These are phyloP conservation scores for Claviceps sp. DNA, from an alignment of 2,329 filamentous ascomycete species.

Conservation along the genomic window DNA sequence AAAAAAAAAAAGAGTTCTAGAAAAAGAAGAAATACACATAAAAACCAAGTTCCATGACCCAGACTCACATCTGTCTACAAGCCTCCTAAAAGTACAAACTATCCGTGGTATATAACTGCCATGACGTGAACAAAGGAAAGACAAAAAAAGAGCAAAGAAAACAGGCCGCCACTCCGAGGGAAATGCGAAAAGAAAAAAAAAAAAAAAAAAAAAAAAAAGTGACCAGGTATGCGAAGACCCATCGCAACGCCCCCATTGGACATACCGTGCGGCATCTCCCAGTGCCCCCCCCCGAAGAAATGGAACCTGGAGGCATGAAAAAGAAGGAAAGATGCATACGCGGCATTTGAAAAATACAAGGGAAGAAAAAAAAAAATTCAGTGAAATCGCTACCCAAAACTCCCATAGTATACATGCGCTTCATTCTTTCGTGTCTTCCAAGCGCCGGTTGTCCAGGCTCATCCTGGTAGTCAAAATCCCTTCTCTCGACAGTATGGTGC, in stretches of 20 bases:
- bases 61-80: background rate
- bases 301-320: background rate
- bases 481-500: background rate
- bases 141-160: background rate
- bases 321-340: background rate
- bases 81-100: background rate
- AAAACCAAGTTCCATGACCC: background rate
- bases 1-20: background rate
- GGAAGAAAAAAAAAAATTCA: background rate
- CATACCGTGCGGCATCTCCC: background rate
- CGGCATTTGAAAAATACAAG: background rate
- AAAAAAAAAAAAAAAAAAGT: background rate
- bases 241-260: background rate
- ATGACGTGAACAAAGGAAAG: background rate
- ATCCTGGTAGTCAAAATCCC: background rate
- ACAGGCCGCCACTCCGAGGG: background rate
- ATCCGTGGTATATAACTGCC: background rate
- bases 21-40: background rate
- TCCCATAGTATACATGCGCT: background rate
- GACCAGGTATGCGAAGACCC: background rate
- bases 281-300: too few relatives aligned
- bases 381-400: background rate
- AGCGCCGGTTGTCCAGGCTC: background rate
- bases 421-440: background rate
- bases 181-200: background rate